phyloP scores from a whole-genome alignment of 2,329 filamentous ascomycete genomes.

The Fusarium poae region DNA sequence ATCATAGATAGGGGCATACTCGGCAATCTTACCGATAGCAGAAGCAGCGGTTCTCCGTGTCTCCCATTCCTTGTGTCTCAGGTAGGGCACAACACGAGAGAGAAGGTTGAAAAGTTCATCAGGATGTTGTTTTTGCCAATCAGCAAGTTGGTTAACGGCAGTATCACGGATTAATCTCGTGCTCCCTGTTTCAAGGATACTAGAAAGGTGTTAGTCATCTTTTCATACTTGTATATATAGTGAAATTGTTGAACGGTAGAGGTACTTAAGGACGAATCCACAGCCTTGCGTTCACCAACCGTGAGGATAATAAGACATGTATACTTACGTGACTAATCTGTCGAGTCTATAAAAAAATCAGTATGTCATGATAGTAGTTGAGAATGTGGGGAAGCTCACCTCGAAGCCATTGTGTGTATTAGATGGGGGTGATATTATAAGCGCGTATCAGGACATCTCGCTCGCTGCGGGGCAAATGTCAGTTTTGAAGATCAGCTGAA shows the following conservation, averaged over 20 bases:
- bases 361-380: not conserved
- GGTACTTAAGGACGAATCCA: not conserved
- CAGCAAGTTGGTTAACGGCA: conserved; percentile 94
- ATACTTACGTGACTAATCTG: conserved; percentile 85
- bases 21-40: conserved; percentile 92
- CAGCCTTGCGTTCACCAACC: not conserved
- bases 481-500: conserved; percentile 24
- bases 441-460: conserved; percentile 50
- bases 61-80: conserved; percentile 96
- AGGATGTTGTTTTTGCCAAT: conserved; percentile 97
- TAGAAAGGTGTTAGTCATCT: conserved; percentile 55
- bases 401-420: conserved; percentile 68
- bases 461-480: conserved; percentile 31
- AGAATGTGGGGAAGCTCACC: conserved; percentile 55
- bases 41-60: conserved; percentile 93
- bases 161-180: conserved; percentile 96
- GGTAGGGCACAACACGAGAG: conserved; percentile 92
- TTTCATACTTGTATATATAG: not conserved
- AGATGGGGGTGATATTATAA: conserved; percentile 36
- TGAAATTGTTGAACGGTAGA: not conserved
- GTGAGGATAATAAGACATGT: not conserved
- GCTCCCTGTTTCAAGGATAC: conserved; percentile 96
- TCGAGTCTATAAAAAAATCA: conserved; percentile 71
- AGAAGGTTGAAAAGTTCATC: conserved; percentile 97
- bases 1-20: conserved; percentile 88